Evolutionary conservation across 179 eudicot genomes (phyloP), one percentile per base, ranked within the genome.

Genomic region (Beta macrorhiza): DNA sequence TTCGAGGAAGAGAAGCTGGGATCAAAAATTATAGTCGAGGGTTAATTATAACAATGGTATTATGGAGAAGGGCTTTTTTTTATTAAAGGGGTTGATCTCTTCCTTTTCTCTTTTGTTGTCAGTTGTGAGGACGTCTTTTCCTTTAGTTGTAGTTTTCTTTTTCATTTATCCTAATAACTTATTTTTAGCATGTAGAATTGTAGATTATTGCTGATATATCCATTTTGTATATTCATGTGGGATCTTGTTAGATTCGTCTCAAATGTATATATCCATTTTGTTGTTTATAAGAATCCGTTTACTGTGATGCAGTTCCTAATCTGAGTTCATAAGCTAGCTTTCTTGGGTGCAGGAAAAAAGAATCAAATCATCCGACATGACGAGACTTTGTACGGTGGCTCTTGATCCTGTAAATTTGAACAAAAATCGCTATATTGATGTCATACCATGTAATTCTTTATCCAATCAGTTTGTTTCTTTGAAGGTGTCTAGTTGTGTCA

Each of bases 371-470:
- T 84, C 89, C 74, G 94, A 94, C 17, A 77, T 87, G 90, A 67
- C 81, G 76, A 86, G 68, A 65, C 87, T 83, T 72, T 94, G 96
- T 78, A 82, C 80, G 12, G 96, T 96, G 82, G 99, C 99, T 81
- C 88, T 82, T 80, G 88, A 87, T 47, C 64, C 65, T 53, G 87
- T 78, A 69, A 96, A 96, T 83, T 71, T 42, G 79, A 83, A 82
- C 79, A 96, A 96, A 88, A 96, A 96, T 81, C 94, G 98, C 62
- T 94, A 94, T 79, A 79, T 89, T 45, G 93, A 94, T 90, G 89
- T 92, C 62, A 2, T 96, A 84, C 98, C 99, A 75, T 96, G 99
- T 96, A 94, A 87, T 62, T 74, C 83, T n/a, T 78, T 29, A 62
- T 77, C 75, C 16, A 61, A 6, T 53, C 67, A 7, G 49, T 61